A percentile compares a stretch with the other conserved stretches of the same genome.
Evolutionary conservation across 164 flowering plant genomes (phyloP).

Genomic region (Macadamia tetraphylla): DNA sequence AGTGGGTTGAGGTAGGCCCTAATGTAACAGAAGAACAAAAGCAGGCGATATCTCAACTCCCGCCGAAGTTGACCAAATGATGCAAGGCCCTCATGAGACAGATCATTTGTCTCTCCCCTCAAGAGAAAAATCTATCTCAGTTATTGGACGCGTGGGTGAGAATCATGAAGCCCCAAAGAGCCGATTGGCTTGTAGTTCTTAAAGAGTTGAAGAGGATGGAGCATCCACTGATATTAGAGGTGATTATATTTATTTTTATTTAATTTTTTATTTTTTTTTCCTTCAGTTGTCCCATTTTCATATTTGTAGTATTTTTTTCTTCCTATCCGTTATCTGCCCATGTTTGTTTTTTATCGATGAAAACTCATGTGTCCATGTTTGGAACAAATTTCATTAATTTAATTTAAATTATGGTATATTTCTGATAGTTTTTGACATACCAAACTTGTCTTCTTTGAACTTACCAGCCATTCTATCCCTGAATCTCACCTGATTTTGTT

Average conservation of each 20-base stretch:
- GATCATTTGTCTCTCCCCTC: constrained; percentile 50
- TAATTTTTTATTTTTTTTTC: neutral
- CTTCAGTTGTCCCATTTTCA: neutral
- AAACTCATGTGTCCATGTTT: no score
- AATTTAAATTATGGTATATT: no score
- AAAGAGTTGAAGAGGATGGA: constrained; percentile 49
- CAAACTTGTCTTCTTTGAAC: no score
- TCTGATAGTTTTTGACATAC: no score
- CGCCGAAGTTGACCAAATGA: constrained; percentile 60
- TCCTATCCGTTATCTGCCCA: no score
- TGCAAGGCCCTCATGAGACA: constrained; percentile 73
- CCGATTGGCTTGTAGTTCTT: constrained; percentile 83
- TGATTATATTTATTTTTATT: constrained; percentile 4
- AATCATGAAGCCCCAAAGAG: constrained; percentile 76
- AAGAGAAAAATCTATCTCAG: constrained; percentile 28
- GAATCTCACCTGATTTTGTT: no score
- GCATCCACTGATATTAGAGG: constrained; percentile 62
- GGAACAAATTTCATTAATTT: no score
- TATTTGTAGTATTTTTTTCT: no score
- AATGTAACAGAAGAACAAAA: constrained; percentile 47
- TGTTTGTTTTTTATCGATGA: no score
- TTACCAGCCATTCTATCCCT: no score
- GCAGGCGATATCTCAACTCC: constrained; percentile 43
- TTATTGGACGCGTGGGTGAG: constrained; percentile 68
- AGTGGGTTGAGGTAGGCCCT: constrained; percentile 49